Conservation (phyloP, 345 rosid species). For the Salix arbutifolia region DNA sequence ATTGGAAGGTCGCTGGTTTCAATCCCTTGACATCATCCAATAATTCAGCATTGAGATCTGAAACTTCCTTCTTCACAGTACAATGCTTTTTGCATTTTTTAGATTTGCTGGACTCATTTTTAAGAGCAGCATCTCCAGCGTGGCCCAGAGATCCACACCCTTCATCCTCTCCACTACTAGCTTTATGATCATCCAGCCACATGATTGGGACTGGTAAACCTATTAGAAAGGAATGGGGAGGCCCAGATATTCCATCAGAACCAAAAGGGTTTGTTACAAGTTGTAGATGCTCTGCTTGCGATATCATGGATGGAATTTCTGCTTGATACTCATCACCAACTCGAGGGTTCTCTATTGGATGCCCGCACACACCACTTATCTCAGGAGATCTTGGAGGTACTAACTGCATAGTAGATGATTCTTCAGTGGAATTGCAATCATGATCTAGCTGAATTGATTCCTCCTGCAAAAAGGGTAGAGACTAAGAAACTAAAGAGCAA, state of each 20-base stretch:
- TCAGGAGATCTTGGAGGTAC: conserved; percentile 33
- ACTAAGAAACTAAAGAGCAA: background rate
- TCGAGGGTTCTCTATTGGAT: conserved; percentile 48
- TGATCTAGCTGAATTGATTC: conserved; percentile 32
- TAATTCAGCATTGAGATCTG: conserved; percentile 18
- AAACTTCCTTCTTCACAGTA: conserved; percentile 28
- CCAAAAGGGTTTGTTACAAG: conserved; percentile 39
- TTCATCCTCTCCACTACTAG: conserved; percentile 10
- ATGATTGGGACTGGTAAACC: conserved; percentile 48
- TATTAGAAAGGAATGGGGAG: conserved; percentile 40
- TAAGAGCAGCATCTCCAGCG: conserved; percentile 22
- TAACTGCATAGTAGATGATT: conserved; percentile 25
- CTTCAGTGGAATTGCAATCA: conserved; percentile 31
- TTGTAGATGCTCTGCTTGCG: conserved; percentile 33
- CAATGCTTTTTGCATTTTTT: conserved; percentile 30
- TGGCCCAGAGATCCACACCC: conserved; percentile 1
- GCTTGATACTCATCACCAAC: conserved; percentile 64
- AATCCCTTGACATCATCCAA: conserved; percentile 26
- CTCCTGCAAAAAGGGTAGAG: conserved; percentile 26
- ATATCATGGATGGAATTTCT: conserved; percentile 56
- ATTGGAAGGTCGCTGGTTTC: conserved; percentile 25
- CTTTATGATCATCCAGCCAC: conserved; percentile 32
- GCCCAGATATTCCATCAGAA: conserved; percentile 23
- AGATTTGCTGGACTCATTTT: conserved; percentile 35
- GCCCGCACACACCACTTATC: conserved; percentile 43